Conservation (phyloP, 1,284 basidiomycete genomes). For the Trichosporon ovoides region DNA sequence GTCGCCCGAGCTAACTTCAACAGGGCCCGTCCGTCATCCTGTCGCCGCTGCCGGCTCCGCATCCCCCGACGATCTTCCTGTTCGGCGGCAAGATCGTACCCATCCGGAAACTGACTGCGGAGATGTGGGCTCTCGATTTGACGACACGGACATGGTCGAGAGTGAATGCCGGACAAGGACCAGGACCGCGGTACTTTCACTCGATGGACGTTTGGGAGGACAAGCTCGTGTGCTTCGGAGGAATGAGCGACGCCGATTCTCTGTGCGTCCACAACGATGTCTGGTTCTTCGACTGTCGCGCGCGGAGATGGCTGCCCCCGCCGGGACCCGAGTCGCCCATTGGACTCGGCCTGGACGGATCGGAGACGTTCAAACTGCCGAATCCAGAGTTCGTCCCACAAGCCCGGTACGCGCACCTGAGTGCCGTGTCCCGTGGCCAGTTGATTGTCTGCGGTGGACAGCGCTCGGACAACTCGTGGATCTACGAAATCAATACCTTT, state of each 20-base stretch:
- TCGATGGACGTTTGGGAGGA: conserved; percentile 84
- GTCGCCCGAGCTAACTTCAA: conserved; percentile 1
- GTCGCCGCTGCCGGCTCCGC: conserved; percentile 33
- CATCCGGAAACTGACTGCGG: conserved; percentile 76
- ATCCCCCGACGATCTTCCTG: conserved; percentile 40
- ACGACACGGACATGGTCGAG: conserved; percentile 70
- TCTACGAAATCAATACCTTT: conserved; percentile 82
- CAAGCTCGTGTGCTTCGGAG: conserved; percentile 82
- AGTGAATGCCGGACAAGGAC: conserved; percentile 54
- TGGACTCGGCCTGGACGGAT: conserved; percentile 13
- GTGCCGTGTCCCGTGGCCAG: conserved; percentile 69
- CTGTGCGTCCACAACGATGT: conserved; percentile 74
- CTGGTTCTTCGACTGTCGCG: conserved; percentile 70
- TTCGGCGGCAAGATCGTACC: conserved; percentile 81
- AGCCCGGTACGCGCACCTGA: conserved; percentile 84
- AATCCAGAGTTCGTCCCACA: conserved; percentile 56
- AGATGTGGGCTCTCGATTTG: conserved; percentile 81
- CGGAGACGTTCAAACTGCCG: neutral
- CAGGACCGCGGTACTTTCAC: conserved; percentile 80
- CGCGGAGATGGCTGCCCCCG: conserved; percentile 62
- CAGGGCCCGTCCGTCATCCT: conserved; percentile 44
- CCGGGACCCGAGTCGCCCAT: conserved; percentile 27
- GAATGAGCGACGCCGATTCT: conserved; percentile 65
- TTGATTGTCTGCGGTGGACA: conserved; percentile 94
- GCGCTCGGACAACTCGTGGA: conserved; percentile 62